Conservation (phyloP, 148 eudicot genomes). For the Rhododendron kiyosumense region DNA sequence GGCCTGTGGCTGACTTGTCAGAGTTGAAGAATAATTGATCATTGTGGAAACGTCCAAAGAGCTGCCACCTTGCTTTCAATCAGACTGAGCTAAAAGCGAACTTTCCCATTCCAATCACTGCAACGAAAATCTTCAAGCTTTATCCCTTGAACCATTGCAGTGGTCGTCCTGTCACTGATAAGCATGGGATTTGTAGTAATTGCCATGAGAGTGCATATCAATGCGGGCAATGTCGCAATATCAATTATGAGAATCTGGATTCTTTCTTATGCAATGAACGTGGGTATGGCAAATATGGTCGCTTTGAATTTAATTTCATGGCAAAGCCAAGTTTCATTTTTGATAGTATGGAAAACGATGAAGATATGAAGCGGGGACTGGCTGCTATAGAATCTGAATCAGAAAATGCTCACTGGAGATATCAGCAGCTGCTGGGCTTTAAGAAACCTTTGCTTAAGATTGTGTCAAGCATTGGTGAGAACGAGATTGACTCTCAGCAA, state of each 20-base stretch:
- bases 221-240: constrained; percentile 97
- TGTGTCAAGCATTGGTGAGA: constrained; percentile 96
- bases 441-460: constrained; percentile 97
- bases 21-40: constrained; percentile 98
- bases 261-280: constrained; percentile 97
- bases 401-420: constrained; percentile 98
- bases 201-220: constrained; percentile 99
- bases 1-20: constrained; percentile 93
- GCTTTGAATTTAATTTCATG: constrained; percentile 98
- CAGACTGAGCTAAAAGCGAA: constrained; percentile 95
- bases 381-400: constrained; percentile 99
- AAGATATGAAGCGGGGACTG: constrained; percentile 96
- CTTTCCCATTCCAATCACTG: constrained; percentile 96
- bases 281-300: constrained; percentile 98
- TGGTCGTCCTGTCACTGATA: constrained; percentile 89
- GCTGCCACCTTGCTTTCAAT: constrained; percentile 87
- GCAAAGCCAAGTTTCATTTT: constrained; percentile 95
- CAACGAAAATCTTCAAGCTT: constrained; percentile 96
- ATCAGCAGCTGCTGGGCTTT: constrained; percentile 95
- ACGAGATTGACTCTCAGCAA: constrained; percentile 96
- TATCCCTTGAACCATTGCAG: constrained; percentile 99
- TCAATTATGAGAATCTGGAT: constrained; percentile 95
- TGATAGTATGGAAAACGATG: constrained; percentile 99
- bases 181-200: constrained; percentile 91
- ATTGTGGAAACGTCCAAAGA: constrained; percentile 95